A percentile compares a stretch with the other conserved stretches of the same genome.
These are phyloP conservation scores for Rossbeevera mucosa DNA, from an alignment of 768 basidiomycete genomes.

Conservation along the genomic window DNA sequence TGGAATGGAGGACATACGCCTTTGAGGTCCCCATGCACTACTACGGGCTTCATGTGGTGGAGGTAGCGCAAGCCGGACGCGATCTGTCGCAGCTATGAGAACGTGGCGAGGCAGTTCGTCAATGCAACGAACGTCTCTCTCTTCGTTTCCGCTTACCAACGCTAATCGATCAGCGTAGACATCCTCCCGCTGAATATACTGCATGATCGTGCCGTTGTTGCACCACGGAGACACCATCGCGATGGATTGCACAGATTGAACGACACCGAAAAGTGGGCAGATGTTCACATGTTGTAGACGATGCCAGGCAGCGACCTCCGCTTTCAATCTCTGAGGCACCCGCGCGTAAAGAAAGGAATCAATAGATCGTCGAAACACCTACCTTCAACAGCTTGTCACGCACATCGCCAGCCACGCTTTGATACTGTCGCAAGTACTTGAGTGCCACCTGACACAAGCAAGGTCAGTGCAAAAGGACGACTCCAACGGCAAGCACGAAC, in stretches of 20 bases:
- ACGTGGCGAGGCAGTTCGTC: not conserved
- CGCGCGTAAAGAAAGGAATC: not conserved
- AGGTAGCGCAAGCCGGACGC: constrained; percentile 56
- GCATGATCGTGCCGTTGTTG: constrained; percentile 50
- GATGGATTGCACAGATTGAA: constrained; percentile 46
- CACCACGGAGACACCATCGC: constrained; percentile 68
- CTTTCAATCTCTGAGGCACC: constrained; percentile 46
- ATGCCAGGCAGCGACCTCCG: constrained; percentile 56
- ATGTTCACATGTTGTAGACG: constrained; percentile 52
- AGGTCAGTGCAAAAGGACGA: not conserved
- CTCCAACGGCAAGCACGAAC: constrained; percentile 7
- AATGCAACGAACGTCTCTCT: not conserved
- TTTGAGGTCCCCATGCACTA: constrained; percentile 61
- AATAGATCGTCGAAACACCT: not conserved
- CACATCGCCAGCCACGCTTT: constrained; percentile 46
- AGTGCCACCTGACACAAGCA: constrained; percentile 43
- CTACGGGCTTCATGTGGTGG: constrained; percentile 48
- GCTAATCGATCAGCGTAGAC: constrained; percentile 40
- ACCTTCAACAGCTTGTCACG: constrained; percentile 53
- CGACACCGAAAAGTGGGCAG: constrained; percentile 50
- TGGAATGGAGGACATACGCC: constrained; percentile 37
- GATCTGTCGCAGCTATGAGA: constrained; percentile 44
- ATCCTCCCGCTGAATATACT: constrained; percentile 43
- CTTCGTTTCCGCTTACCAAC: constrained; percentile 36
- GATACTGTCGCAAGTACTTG: constrained; percentile 47